phyloP scores from a whole-genome alignment of 1,284 basidiomycete species.

The Clitocybe nebularis region DNA sequence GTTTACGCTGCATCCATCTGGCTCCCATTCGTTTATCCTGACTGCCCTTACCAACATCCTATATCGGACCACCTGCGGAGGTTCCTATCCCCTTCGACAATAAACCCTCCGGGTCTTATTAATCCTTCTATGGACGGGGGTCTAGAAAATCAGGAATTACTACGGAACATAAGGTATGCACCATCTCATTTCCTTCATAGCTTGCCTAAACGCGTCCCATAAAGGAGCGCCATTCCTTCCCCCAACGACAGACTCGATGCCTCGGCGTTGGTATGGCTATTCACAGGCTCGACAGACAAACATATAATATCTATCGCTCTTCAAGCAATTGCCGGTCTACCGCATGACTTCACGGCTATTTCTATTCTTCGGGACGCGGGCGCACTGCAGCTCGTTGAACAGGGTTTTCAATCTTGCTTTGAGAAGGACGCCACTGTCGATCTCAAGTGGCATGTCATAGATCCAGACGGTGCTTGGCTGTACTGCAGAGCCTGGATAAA shows the following conservation, averaged over 20 bases:
- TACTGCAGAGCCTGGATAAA: conserved; percentile 38
- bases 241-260: conserved; percentile 31
- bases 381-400: conserved; percentile 27
- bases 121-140: neutral
- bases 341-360: conserved; percentile 32
- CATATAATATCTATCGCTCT: conserved; percentile 26
- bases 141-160: neutral
- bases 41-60: conserved; percentile 40
- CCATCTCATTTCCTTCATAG: neutral
- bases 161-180: neutral
- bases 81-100: conserved; percentile 4
- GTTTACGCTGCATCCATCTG: conserved; percentile 35
- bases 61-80: conserved; percentile 32
- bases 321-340: conserved; percentile 34
- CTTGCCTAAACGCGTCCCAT: neutral
- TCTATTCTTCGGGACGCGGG: conserved; percentile 31
- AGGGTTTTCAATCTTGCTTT: conserved; percentile 32
- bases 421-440: conserved; percentile 32
- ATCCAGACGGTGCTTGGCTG: conserved; percentile 28
- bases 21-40: conserved; percentile 34
- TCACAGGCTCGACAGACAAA: conserved; percentile 29
- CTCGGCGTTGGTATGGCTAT: conserved; percentile 31
- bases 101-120: neutral
- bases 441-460: conserved; percentile 31
- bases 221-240: neutral